Percentiles rank a stretch among this genome's conserved stretches.
These are phyloP conservation scores for Ormosia semicastrata DNA, from an alignment of 306 rosid species.

Conservation along the genomic window DNA sequence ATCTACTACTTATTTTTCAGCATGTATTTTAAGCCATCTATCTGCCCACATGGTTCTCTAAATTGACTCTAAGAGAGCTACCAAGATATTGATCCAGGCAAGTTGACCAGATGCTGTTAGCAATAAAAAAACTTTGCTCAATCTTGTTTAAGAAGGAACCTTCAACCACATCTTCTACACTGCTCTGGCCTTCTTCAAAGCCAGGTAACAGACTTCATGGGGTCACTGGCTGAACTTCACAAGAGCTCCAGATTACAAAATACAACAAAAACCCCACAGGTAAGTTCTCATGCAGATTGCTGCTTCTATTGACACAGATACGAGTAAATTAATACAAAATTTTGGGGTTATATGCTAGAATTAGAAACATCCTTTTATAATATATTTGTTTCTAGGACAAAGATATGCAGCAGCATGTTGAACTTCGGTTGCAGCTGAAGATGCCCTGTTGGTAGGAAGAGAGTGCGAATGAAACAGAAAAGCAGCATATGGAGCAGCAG, in stretches of 20 bases:
- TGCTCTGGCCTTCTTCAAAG: constrained; percentile 53
- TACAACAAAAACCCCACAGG: constrained; percentile 54
- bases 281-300: constrained; percentile 2
- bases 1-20: no score
- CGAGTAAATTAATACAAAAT: no score
- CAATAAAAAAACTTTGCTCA: constrained; percentile 67
- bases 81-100: constrained; percentile 62
- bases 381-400: background rate
- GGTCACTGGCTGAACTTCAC: constrained; percentile 33
- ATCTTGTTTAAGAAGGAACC: constrained; percentile 54
- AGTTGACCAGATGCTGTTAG: constrained; percentile 66
- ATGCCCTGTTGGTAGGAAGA: constrained; percentile 45
- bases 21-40: no score
- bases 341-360: background rate
- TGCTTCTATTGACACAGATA: background rate
- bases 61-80: constrained; percentile 37
- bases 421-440: constrained; percentile 57
- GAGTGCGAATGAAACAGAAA: constrained; percentile 44
- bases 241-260: background rate
- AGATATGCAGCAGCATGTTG: constrained; percentile 36
- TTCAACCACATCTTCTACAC: constrained; percentile 68
- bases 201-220: constrained; percentile 54
- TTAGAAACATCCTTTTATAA: background rate
- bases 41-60: no score
- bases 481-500: constrained; percentile 62